These are phyloP conservation scores for Periconia sp. DNA, from an alignment of 2,329 filamentous ascomycete genomes.

Conservation along the genomic window DNA sequence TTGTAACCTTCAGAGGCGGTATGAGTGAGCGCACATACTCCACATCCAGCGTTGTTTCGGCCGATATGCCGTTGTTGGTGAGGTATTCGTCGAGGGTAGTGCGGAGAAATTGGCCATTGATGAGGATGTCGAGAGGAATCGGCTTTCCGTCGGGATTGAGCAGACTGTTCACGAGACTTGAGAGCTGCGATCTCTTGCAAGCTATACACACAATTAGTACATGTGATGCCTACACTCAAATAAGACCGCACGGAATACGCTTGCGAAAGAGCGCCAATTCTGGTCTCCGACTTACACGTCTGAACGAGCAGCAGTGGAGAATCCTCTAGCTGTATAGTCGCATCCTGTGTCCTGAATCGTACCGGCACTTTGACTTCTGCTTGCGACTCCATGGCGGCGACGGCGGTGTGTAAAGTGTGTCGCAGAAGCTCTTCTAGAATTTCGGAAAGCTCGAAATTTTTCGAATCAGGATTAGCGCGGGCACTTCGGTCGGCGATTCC, in stretches of 20 bases:
- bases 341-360: slow-evolving; percentile 43
- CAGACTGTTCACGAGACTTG: slow-evolving; percentile 67
- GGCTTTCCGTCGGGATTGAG: slow-evolving; percentile 64
- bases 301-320: slow-evolving; percentile 39
- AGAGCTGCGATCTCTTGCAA: slow-evolving; percentile 53
- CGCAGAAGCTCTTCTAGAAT: slow-evolving; percentile 16
- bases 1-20: slow-evolving; percentile 86
- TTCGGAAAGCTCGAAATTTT: slow-evolving; percentile 29
- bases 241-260: background rate
- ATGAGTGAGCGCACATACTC: slow-evolving; percentile 94
- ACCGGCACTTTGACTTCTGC: slow-evolving; percentile 42
- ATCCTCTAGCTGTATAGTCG: slow-evolving; percentile 41
- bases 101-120: slow-evolving; percentile 90
- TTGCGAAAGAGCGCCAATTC: background rate
- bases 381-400: slow-evolving; percentile 31
- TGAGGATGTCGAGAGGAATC: slow-evolving; percentile 90
- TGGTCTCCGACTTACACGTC: slow-evolving; percentile 31
- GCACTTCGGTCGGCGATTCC: slow-evolving; percentile 1
- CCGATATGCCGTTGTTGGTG: slow-evolving; percentile 81
- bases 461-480: slow-evolving; percentile 35
- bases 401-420: slow-evolving; percentile 7
- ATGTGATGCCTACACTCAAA: background rate
- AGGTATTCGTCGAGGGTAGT: slow-evolving; percentile 92
- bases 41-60: slow-evolving; percentile 84
- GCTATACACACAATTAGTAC: too few species aligned